Conservation (phyloP, 129 eudicot genomes). For the Ambrosia trifida region DNA sequence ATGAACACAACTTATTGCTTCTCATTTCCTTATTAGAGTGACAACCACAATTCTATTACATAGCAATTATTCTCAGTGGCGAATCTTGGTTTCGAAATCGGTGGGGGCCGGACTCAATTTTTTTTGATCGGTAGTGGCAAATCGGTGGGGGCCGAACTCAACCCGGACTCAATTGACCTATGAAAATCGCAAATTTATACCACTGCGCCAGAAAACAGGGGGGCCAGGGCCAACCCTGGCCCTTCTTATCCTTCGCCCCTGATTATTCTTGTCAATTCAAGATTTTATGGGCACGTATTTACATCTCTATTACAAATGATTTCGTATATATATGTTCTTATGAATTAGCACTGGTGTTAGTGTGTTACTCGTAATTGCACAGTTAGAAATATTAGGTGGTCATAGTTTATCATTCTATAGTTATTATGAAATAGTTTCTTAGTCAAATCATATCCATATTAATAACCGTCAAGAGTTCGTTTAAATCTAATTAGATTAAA, state of each 20-base stretch:
- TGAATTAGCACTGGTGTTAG: not conserved
- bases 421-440: not conserved
- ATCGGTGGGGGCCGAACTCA: too few relatives aligned
- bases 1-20: slow-evolving; percentile 34
- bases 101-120: too few relatives aligned
- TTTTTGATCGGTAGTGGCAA: too few relatives aligned
- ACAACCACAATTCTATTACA: slow-evolving; percentile 36
- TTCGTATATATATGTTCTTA: not conserved
- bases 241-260: too few relatives aligned
- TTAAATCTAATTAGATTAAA: not conserved
- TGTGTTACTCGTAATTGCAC: not conserved
- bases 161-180: too few relatives aligned
- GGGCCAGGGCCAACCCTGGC: too few relatives aligned
- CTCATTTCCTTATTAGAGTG: slow-evolving; percentile 26
- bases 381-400: not conserved
- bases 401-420: not conserved
- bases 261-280: not conserved
- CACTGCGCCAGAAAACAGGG: too few relatives aligned
- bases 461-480: not conserved
- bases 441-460: not conserved
- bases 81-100: too few relatives aligned
- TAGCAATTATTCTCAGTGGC: not conserved
- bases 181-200: too few relatives aligned
- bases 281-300: not conserved
- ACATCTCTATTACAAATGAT: not conserved